Evolutionary conservation across 805 yeast genomes (phyloP).

Genomic region (Candida vartiovaarae): DNA sequence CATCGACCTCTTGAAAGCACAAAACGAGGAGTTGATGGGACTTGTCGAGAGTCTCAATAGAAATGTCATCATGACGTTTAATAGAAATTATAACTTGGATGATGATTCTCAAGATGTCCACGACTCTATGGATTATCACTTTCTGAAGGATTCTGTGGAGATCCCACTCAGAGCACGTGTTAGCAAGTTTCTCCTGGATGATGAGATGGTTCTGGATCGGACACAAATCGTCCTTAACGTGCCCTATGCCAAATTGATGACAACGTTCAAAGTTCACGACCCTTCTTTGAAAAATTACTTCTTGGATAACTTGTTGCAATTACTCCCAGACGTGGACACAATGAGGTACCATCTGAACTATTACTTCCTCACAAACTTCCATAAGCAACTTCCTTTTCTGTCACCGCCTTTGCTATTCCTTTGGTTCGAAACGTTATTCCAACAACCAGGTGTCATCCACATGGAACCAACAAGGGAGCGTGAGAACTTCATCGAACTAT

Average conservation of each 20-base stretch:
- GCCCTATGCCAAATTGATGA: conserved; percentile 6
- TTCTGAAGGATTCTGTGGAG: conserved; percentile 14
- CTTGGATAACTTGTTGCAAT: conserved; percentile 4
- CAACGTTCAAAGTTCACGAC: conserved; percentile 7
- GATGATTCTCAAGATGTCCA: neutral
- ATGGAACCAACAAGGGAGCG: conserved; percentile 9
- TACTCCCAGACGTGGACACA: conserved; percentile 7
- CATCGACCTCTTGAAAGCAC: conserved; percentile 14
- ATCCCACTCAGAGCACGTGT: conserved; percentile 11
- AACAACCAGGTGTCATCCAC: conserved; percentile 3
- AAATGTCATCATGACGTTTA: conserved; percentile 8
- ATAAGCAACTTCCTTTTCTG: conserved; percentile 11
- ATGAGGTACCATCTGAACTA: conserved; percentile 10
- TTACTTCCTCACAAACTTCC: conserved; percentile 12
- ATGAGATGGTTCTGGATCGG: conserved; percentile 3
- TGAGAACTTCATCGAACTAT: conserved; percentile 13
- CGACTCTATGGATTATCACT: conserved; percentile 9
- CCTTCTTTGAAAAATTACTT: conserved; percentile 8
- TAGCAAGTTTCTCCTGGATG: conserved; percentile 4
- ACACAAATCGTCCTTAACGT: conserved; percentile 8
- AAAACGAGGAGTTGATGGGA: conserved; percentile 15
- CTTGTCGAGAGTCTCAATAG: conserved; percentile 10
- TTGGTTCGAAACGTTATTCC: conserved; percentile 9
- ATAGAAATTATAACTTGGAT: conserved; percentile 7
- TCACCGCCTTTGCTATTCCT: conserved; percentile 2